These are phyloP conservation scores for Tylopilus felleus DNA, from an alignment of 768 basidiomycete genomes.

Conservation along the genomic window DNA sequence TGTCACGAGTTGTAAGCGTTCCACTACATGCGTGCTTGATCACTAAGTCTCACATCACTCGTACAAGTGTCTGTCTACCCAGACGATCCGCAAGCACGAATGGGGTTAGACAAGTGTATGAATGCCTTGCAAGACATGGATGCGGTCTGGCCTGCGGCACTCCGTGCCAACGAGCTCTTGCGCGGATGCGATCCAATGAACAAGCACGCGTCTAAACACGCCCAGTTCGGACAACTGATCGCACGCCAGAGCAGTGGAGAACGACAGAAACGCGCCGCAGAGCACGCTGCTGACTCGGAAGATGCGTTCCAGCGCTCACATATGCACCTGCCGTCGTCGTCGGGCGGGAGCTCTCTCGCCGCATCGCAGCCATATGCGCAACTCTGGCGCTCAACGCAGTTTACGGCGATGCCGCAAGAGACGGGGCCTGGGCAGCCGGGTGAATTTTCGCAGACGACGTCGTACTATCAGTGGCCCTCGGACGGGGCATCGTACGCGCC, in stretches of 20 bases:
- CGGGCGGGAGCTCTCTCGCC: conserved; percentile 1
- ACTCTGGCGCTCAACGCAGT: conserved; percentile 31
- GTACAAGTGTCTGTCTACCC: conserved; percentile 58
- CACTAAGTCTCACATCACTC: neutral
- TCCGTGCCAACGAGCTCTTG: conserved; percentile 69
- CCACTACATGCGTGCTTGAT: neutral
- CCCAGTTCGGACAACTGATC: conserved; percentile 8
- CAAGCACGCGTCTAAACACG: conserved; percentile 2
- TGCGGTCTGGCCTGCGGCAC: conserved; percentile 72
- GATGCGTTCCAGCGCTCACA: conserved; percentile 26
- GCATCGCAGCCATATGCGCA: conserved; percentile 24
- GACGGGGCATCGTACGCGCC: conserved; percentile 33
- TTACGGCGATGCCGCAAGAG: conserved; percentile 4
- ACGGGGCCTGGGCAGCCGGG: conserved; percentile 6
- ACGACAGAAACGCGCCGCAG: conserved; percentile 59
- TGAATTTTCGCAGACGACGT: conserved; percentile 6
- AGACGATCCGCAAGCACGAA: conserved; percentile 63
- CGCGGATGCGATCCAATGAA: conserved; percentile 50
- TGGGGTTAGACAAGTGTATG: conserved; percentile 66
- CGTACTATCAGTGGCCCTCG: conserved; percentile 49
- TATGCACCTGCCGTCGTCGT: conserved; percentile 8
- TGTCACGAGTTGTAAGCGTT: conserved; percentile 59
- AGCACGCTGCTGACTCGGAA: conserved; percentile 44
- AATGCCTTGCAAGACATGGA: conserved; percentile 63
- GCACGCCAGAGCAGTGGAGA: conserved; percentile 24